These are phyloP conservation scores for Trametes cingulata DNA, from an alignment of 768 basidiomycete species.

Conservation along the genomic window DNA sequence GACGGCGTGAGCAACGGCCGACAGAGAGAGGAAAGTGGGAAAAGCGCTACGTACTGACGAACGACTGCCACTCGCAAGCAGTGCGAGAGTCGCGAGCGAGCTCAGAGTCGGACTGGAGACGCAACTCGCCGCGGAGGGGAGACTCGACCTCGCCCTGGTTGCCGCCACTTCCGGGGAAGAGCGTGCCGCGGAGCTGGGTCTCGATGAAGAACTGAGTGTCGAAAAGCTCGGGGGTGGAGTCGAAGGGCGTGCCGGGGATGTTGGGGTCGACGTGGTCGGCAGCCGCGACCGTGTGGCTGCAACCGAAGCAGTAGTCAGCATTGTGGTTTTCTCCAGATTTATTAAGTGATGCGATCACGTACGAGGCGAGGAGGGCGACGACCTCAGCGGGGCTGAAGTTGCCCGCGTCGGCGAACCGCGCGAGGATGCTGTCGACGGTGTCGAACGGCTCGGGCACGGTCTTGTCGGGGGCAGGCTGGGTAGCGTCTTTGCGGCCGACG, in stretches of 20 bases:
- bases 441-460: conserved; percentile 26
- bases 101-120: conserved; percentile 31
- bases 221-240: conserved; percentile 28
- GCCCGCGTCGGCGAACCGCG: conserved; percentile 28
- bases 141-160: conserved; percentile 28
- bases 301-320: no score
- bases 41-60: conserved; percentile 16
- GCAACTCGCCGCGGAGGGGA: conserved; percentile 25
- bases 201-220: conserved; percentile 39
- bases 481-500: conserved; percentile 17
- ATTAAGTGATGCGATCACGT: no score
- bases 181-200: conserved; percentile 38
- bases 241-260: conserved; percentile 26
- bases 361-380: conserved; percentile 29
- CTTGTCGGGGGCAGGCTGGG: conserved; percentile 14
- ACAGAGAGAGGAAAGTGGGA: no score
- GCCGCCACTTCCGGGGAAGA: conserved; percentile 26
- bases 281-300: conserved; percentile 31
- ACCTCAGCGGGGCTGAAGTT: conserved; percentile 27
- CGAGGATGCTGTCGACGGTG: conserved; percentile 30
- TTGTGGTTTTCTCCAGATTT: no score
- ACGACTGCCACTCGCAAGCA: conserved; percentile 31
- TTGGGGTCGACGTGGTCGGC: conserved; percentile 28
- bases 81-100: conserved; percentile 29
- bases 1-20: neutral